Conservation (phyloP, 345 rosid genomes). For the Melaleuca quinquenervia region DNA sequence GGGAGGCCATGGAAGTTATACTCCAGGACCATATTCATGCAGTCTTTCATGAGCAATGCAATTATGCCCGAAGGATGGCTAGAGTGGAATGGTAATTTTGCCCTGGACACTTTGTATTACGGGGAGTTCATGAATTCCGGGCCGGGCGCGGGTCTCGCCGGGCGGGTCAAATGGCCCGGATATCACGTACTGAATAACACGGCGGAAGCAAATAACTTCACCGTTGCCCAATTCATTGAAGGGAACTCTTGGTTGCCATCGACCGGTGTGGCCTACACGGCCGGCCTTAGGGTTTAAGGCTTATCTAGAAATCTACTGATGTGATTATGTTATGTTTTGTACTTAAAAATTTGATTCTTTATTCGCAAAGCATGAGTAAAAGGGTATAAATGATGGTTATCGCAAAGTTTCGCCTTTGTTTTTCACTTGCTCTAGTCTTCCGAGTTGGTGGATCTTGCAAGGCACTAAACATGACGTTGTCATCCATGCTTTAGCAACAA, state of each 20-base stretch:
- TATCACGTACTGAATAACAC: conserved; percentile 34
- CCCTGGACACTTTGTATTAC: conserved; percentile 50
- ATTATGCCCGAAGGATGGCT: conserved; percentile 74
- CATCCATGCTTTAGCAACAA: background rate
- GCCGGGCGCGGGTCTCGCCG: conserved; percentile 32
- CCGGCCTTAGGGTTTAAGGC: conserved; percentile 15
- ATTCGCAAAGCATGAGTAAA: background rate
- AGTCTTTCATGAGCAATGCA: conserved; percentile 40
- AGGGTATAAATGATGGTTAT: background rate
- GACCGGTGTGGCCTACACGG: conserved; percentile 38
- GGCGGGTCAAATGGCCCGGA: conserved; percentile 74
- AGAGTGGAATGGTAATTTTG: conserved; percentile 51
- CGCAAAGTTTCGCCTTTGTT: background rate
- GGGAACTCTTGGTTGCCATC: conserved; percentile 67
- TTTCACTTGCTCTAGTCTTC: background rate
- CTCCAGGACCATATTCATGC: conserved; percentile 72
- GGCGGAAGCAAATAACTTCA: conserved; percentile 43
- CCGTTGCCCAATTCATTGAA: conserved; percentile 51
- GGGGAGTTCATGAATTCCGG: conserved; percentile 70
- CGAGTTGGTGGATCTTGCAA: background rate
- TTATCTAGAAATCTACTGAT: background rate
- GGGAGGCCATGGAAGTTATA: conserved; percentile 86
- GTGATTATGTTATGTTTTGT: background rate
- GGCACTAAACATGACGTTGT: background rate
- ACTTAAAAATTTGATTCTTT: background rate